phyloP scores from a whole-genome alignment of 2,329 filamentous ascomycete species.

The Fusarium acutatum region DNA sequence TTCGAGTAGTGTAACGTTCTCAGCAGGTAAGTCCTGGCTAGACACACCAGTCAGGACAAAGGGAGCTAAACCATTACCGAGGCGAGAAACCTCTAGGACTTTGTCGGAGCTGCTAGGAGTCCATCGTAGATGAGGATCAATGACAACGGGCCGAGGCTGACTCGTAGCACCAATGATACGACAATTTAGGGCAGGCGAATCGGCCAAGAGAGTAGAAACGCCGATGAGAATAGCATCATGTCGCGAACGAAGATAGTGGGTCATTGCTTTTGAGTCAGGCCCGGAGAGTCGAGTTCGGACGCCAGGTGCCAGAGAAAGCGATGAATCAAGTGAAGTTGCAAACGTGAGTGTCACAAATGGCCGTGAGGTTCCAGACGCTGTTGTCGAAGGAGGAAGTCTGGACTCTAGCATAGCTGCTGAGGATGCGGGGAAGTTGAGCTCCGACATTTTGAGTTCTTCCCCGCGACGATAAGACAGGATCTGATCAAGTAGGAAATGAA shows the following conservation, averaged over 20 bases:
- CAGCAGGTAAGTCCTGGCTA: constrained; percentile 53
- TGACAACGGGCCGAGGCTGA: constrained; percentile 82
- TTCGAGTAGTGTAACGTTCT: constrained; percentile 54
- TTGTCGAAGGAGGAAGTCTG: constrained; percentile 42
- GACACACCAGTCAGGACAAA: constrained; percentile 70
- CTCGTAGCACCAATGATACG: constrained; percentile 68
- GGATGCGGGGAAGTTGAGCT: constrained; percentile 47
- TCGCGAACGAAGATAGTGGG: constrained; percentile 83
- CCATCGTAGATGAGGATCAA: constrained; percentile 85
- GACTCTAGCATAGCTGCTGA: constrained; percentile 46
- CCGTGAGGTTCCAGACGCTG: constrained; percentile 10
- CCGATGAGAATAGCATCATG: constrained; percentile 90
- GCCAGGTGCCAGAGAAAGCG: constrained; percentile 78
- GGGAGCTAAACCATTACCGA: constrained; percentile 75
- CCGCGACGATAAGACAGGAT: background rate
- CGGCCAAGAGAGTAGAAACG: constrained; percentile 82
- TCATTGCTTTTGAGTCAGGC: constrained; percentile 87
- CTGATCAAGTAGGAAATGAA: background rate
- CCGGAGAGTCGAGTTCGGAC: constrained; percentile 86
- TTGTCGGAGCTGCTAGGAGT: constrained; percentile 66
- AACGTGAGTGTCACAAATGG: constrained; percentile 84
- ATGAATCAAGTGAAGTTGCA: constrained; percentile 87
- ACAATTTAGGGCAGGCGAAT: constrained; percentile 87
- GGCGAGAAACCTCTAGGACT: constrained; percentile 70
- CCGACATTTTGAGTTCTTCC: constrained; percentile 42